These are phyloP conservation scores for Prunus salicina DNA, from an alignment of 306 rosid genomes.

Conservation along the genomic window DNA sequence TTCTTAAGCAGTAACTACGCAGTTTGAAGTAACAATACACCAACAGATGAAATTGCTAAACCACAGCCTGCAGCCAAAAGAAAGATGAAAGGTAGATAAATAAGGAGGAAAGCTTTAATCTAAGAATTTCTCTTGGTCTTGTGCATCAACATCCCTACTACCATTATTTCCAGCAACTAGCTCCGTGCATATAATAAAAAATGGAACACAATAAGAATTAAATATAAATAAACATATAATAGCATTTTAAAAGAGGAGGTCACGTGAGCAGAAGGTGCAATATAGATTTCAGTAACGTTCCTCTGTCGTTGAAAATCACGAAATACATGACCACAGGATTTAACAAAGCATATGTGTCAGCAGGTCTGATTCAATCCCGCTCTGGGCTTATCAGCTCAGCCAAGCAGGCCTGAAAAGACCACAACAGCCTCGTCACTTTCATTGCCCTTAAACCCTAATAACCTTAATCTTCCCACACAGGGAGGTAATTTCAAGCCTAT, in stretches of 20 bases:
- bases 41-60: too few relatives aligned
- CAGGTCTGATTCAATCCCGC: constrained; percentile 3
- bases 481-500: background rate
- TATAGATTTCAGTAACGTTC: constrained; percentile 24
- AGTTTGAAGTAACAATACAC: too few relatives aligned
- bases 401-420: constrained; percentile 14
- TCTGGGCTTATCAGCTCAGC: constrained; percentile 2
- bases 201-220: background rate
- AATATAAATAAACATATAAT: background rate
- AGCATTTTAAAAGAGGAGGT: background rate
- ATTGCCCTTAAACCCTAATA: constrained; percentile 24
- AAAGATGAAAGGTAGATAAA: too few relatives aligned
- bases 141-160: background rate
- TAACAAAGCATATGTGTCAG: constrained; percentile 5
- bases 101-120: too few relatives aligned
- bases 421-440: constrained; percentile 16
- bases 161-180: background rate
- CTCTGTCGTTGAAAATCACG: constrained; percentile 5
- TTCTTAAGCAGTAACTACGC: too few relatives aligned
- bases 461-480: background rate
- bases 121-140: background rate
- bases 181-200: background rate
- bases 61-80: too few relatives aligned
- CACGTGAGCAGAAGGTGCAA: constrained; percentile 21
- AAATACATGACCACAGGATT: constrained; percentile 17